These are phyloP conservation scores for Ogataea philodendri DNA, from an alignment of 805 yeast genomes.

Conservation along the genomic window DNA sequence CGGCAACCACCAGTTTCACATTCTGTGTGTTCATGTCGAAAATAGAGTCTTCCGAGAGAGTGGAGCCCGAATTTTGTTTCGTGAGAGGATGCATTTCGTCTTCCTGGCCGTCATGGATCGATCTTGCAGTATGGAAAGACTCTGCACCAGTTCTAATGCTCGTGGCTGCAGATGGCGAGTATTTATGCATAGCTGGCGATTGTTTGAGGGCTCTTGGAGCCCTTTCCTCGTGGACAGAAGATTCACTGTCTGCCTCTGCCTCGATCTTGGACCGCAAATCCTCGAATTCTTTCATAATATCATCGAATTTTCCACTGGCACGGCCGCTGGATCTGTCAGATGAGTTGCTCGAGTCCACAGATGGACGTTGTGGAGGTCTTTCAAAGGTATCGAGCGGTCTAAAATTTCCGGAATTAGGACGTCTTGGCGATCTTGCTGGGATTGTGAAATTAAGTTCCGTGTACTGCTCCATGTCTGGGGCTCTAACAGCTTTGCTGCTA, in stretches of 20 bases:
- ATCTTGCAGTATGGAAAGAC: slow-evolving; percentile 27
- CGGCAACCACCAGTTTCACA: slow-evolving; percentile 1
- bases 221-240: slow-evolving; percentile 1
- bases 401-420: slow-evolving; percentile 23
- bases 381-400: slow-evolving; percentile 7
- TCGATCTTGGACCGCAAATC: slow-evolving; percentile 28
- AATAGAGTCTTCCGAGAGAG: slow-evolving; percentile 18
- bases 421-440: slow-evolving; percentile 34
- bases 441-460: slow-evolving; percentile 26
- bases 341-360: slow-evolving; percentile 8
- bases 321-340: slow-evolving; percentile 14
- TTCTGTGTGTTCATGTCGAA: slow-evolving; percentile 13
- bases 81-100: slow-evolving; percentile 5
- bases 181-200: slow-evolving; percentile 1
- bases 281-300: slow-evolving; percentile 34
- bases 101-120: slow-evolving; percentile 7
- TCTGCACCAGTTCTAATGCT: slow-evolving; percentile 23
- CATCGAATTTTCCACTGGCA: slow-evolving; percentile 30
- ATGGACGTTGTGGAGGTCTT: slow-evolving; percentile 1
- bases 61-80: slow-evolving; percentile 15
- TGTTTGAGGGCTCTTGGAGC: too few species aligned
- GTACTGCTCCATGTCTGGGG: slow-evolving; percentile 29
- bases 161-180: slow-evolving; percentile 15
- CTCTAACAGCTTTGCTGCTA: slow-evolving; percentile 13
- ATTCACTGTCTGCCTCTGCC: slow-evolving; percentile 17